Percentiles rank a stretch among this genome's conserved stretches.
Conservation (phyloP, 192 early-diverging fungal genomes). For the Haplosporangium gracile region DNA sequence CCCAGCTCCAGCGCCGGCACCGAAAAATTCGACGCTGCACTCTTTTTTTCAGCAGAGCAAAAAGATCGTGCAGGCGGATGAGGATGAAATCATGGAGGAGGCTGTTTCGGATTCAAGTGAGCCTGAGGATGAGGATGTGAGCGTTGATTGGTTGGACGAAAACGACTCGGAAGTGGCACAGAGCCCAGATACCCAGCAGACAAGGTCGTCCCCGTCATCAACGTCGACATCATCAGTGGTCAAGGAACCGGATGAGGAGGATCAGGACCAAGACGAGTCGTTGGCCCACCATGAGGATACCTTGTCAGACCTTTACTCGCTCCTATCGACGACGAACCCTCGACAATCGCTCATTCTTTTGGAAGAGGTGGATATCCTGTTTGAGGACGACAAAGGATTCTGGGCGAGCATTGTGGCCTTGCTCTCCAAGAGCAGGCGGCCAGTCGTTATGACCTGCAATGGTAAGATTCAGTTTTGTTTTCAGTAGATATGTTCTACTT, state of each 20-base stretch:
- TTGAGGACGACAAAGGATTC: conserved; percentile 85
- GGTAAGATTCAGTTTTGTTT: conserved; percentile 36
- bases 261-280: neutral
- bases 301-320: conserved; percentile 49
- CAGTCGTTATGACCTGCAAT: conserved; percentile 88
- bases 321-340: conserved; percentile 46
- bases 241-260: neutral
- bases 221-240: neutral
- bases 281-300: conserved; percentile 32
- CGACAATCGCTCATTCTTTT: conserved; percentile 81
- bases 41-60: conserved; percentile 30
- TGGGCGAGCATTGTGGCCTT: conserved; percentile 80
- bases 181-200: neutral
- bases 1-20: neutral
- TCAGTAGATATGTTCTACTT: neutral
- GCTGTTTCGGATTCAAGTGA: neutral
- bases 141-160: conserved; percentile 17
- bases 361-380: conserved; percentile 87
- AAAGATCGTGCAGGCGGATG: neutral
- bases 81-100: conserved; percentile 20
- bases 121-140: conserved; percentile 14
- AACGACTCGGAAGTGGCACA: neutral
- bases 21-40: conserved; percentile 19
- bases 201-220: neutral
- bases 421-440: conserved; percentile 77